Percentiles rank a stretch among this genome's conserved stretches.
These are phyloP conservation scores for Croton laevigatus DNA, from an alignment of 441 rosid species.

Conservation along the genomic window DNA sequence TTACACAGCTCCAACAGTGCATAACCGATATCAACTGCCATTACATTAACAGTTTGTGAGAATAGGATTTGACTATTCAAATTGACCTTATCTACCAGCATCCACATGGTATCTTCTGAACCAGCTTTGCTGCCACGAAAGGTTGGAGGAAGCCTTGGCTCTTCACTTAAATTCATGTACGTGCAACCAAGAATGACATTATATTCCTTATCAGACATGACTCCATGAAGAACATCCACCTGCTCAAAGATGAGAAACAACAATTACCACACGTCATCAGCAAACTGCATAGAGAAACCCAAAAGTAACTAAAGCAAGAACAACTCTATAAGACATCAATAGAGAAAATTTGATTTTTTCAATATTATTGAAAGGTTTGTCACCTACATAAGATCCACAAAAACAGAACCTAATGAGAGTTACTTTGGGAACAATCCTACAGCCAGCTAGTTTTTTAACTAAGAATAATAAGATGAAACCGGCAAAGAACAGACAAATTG, in stretches of 20 bases:
- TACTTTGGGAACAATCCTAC: background rate
- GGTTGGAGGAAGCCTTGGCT: conserved; percentile 86
- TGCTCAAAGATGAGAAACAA: conserved; percentile 42
- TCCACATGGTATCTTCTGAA: conserved; percentile 70
- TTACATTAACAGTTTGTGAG: conserved; percentile 75
- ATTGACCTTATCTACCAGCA: conserved; percentile 87
- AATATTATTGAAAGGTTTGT: background rate
- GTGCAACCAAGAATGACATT: conserved; percentile 70
- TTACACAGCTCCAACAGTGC: conserved; percentile 93
- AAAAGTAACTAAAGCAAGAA: background rate
- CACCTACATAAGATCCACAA: background rate
- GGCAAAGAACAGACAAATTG: background rate
- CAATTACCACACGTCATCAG: conserved; percentile 14
- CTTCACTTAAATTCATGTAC: conserved; percentile 72
- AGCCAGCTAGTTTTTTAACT: too few species aligned
- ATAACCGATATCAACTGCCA: conserved; percentile 83
- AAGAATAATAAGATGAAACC: too few species aligned
- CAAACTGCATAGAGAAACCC: background rate
- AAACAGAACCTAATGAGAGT: background rate
- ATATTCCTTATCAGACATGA: conserved; percentile 93
- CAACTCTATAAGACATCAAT: conserved; percentile 3
- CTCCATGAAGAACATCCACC: conserved; percentile 85
- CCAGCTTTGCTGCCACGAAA: conserved; percentile 80
- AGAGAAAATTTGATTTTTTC: background rate
- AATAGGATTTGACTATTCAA: conserved; percentile 80